Percentiles rank a stretch among this genome's conserved stretches.
Evolutionary conservation across 768 basidiomycete genomes (phyloP).

Genomic region (Tricholoma sp.): DNA sequence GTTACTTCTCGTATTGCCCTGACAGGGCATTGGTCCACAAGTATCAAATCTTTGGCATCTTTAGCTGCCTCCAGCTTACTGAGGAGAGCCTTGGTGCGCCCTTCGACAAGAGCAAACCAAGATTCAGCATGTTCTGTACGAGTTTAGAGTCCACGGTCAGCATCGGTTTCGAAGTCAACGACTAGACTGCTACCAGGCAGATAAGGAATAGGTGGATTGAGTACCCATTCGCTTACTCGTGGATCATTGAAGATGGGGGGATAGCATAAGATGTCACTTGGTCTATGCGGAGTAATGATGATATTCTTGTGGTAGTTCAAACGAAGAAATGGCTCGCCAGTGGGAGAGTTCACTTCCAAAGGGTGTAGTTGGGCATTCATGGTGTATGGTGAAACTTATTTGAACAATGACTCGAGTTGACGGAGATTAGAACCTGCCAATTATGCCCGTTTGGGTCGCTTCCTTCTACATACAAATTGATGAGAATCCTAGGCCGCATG

Average conservation of each 20-base stretch:
- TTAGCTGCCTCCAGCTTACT: conserved; percentile 22
- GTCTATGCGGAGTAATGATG: conserved; percentile 56
- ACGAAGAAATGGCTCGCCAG: conserved; percentile 42
- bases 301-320: conserved; percentile 46
- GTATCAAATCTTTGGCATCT: conserved; percentile 16
- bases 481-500: too few species aligned
- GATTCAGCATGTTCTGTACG: background rate
- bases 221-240: conserved; percentile 39
- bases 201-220: conserved; percentile 50
- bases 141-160: background rate
- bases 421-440: too few species aligned
- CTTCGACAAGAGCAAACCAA: background rate
- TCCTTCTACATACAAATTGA: too few species aligned
- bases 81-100: background rate
- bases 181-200: conserved; percentile 24
- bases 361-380: conserved; percentile 25
- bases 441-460: too few species aligned
- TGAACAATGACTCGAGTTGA: too few species aligned
- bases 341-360: conserved; percentile 28
- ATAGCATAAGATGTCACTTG: conserved; percentile 40
- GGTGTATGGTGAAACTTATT: too few species aligned
- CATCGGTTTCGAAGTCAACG: conserved; percentile 6
- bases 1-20: conserved; percentile 45
- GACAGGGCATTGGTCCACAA: conserved; percentile 42
- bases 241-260: conserved; percentile 44